Percentiles rank a stretch among this genome's conserved stretches.
Evolutionary conservation across 2,329 filamentous ascomycete genomes (phyloP).

Genomic region (Penicillium nordicum): DNA sequence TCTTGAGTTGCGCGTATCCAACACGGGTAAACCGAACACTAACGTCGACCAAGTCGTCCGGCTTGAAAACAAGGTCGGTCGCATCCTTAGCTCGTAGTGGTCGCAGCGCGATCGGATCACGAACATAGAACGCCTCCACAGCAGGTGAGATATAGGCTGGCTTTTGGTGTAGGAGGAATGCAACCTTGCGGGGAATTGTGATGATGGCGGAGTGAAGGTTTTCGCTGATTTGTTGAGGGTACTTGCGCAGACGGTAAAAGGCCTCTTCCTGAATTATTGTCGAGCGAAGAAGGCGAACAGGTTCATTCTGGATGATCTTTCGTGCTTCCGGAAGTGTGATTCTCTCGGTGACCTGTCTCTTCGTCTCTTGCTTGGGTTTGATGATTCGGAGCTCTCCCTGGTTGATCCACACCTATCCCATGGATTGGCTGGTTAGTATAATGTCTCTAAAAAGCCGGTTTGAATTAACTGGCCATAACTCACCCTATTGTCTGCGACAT

Average conservation of each 20-base stretch:
- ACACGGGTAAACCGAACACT: slow-evolving; percentile 83
- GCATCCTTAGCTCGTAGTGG: slow-evolving; percentile 59
- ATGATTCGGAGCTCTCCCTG: slow-evolving; percentile 72
- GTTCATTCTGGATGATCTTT: slow-evolving; percentile 54
- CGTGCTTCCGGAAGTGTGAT: slow-evolving; percentile 66
- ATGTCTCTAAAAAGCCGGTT: not conserved
- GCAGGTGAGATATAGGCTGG: slow-evolving; percentile 77
- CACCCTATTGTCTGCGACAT: slow-evolving; percentile 76
- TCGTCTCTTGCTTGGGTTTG: slow-evolving; percentile 48
- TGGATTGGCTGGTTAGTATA: not conserved
- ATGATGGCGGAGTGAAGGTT: slow-evolving; percentile 74
- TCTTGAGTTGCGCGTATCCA: slow-evolving; percentile 84
- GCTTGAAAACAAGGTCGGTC: slow-evolving; percentile 62
- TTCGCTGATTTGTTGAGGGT: slow-evolving; percentile 69
- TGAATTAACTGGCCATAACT: slow-evolving; percentile 10
- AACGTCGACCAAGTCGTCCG: slow-evolving; percentile 72
- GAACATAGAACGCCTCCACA: slow-evolving; percentile 86
- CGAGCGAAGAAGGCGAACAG: slow-evolving; percentile 64
- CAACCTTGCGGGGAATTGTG: slow-evolving; percentile 76
- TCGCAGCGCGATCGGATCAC: slow-evolving; percentile 73
- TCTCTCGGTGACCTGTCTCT: slow-evolving; percentile 37
- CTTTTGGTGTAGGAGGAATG: slow-evolving; percentile 70
- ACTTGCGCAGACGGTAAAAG: slow-evolving; percentile 82
- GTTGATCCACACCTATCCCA: slow-evolving; percentile 72
- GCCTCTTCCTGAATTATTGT: slow-evolving; percentile 78